Conservation (phyloP, 2,329 filamentous ascomycete genomes). For the Ambrosiella cleistominuta region DNA sequence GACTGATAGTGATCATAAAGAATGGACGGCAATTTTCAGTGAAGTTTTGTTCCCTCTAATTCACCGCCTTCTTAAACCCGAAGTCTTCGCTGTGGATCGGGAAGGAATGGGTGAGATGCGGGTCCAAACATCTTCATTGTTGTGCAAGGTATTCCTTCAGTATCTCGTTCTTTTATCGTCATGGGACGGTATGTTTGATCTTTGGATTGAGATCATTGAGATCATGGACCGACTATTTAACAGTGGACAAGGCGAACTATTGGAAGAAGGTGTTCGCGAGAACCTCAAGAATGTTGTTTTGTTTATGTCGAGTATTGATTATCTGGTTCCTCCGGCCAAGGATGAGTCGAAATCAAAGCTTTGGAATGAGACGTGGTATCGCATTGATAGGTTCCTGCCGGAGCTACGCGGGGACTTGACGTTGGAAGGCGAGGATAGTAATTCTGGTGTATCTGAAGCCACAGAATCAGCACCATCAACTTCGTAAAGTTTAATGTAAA, state of each 20-base stretch:
- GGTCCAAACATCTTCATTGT: conserved; percentile 73
- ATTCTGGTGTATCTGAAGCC: background rate
- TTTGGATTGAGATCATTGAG: conserved; percentile 84
- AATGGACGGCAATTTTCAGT: conserved; percentile 90
- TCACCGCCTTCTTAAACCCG: conserved; percentile 70
- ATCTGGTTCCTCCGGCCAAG: conserved; percentile 52
- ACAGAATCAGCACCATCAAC: background rate
- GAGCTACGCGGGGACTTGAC: conserved; percentile 40
- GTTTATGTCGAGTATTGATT: conserved; percentile 83
- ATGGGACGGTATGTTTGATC: conserved; percentile 74
- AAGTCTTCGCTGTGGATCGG: conserved; percentile 81
- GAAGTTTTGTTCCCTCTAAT: conserved; percentile 90
- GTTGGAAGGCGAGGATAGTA: conserved; percentile 26
- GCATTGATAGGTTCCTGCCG: conserved; percentile 47
- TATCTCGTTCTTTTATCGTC: conserved; percentile 73
- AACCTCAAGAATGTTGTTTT: conserved; percentile 90
- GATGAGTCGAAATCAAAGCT: conserved; percentile 37
- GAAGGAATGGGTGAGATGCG: conserved; percentile 90
- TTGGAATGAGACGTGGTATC: conserved; percentile 47
- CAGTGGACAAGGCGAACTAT: conserved; percentile 74
- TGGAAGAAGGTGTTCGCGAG: conserved; percentile 89
- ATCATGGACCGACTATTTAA: conserved; percentile 96
- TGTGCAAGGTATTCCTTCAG: conserved; percentile 91
- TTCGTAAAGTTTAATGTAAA: background rate
- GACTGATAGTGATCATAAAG: conserved; percentile 64